phyloP scores from a whole-genome alignment of 345 rosid species.

The Abelmoschus esculentus region DNA sequence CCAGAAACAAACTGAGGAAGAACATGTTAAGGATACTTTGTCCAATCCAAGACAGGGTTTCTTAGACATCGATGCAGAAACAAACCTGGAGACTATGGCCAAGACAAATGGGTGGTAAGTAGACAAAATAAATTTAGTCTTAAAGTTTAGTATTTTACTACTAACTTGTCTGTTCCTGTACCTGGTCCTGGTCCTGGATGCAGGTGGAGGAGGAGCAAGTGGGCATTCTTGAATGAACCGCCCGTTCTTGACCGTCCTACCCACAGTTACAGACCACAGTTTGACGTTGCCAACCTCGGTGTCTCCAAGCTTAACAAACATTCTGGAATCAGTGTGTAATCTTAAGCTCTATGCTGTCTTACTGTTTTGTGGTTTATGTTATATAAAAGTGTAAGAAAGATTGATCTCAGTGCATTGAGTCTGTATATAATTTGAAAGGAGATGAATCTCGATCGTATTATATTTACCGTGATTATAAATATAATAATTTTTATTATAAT shows the following conservation, averaged over 20 bases:
- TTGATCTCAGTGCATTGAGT: not conserved
- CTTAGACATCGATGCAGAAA: conserved; percentile 18
- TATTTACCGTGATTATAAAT: too few species aligned
- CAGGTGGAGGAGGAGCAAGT: conserved; percentile 84
- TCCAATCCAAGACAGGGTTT: conserved; percentile 4
- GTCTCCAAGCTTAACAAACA: conserved; percentile 12
- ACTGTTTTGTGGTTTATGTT: not conserved
- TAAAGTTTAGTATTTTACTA: not conserved
- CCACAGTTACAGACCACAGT: conserved; percentile 49
- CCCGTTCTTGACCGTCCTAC: conserved; percentile 44
- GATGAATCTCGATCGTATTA: too few species aligned
- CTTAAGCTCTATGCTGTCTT: not conserved
- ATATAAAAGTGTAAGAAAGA: not conserved
- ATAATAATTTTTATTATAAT: too few species aligned
- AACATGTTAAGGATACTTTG: conserved; percentile 36
- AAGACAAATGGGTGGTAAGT: conserved; percentile 50
- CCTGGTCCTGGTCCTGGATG: not conserved
- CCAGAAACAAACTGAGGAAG: conserved; percentile 56
- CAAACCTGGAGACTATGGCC: conserved; percentile 22
- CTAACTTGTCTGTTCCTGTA: not conserved
- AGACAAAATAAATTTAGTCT: not conserved
- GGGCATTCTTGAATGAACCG: conserved; percentile 83
- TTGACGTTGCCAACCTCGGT: conserved; percentile 39
- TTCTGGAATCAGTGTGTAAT: conserved; percentile 14
- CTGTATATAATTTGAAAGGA: too few species aligned